Evolutionary conservation across 2,329 filamentous ascomycete species (phyloP).

Genomic region (Myrmaecium sp.): DNA sequence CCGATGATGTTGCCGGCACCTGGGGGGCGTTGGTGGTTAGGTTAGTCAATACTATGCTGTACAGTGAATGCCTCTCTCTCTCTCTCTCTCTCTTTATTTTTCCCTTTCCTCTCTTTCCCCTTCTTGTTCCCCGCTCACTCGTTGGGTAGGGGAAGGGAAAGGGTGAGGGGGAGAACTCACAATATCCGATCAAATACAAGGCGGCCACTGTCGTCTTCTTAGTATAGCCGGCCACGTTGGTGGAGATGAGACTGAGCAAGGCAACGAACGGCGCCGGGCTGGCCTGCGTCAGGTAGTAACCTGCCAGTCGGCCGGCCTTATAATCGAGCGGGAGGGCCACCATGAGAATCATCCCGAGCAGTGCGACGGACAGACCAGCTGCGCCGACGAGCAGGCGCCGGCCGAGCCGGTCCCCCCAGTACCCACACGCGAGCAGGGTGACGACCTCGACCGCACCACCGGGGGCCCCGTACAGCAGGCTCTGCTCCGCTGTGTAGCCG

Average conservation of each 20-base stretch:
- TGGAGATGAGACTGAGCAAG: conserved; percentile 43
- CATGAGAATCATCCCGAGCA: conserved; percentile 48
- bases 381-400: conserved; percentile 41
- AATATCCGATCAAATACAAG: conserved; percentile 34
- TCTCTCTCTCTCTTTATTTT: too few relatives aligned
- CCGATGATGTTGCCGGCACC: conserved; percentile 28
- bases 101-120: too few relatives aligned
- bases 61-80: too few relatives aligned
- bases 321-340: conserved; percentile 42
- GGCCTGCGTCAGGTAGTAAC: conserved; percentile 49
- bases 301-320: conserved; percentile 40
- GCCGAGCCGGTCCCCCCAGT: conserved; percentile 37
- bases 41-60: too few relatives aligned
- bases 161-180: too few relatives aligned
- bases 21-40: too few relatives aligned
- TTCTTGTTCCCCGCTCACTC: too few relatives aligned
- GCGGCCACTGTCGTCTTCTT: conserved; percentile 41
- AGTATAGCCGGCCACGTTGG: conserved; percentile 42
- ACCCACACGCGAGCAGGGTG: conserved; percentile 37
- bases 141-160: too few relatives aligned
- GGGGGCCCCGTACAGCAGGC: conserved; percentile 47
- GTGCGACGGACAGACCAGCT: conserved; percentile 32
- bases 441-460: conserved; percentile 49
- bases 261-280: conserved; percentile 46
- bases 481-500: conserved; percentile 46